Conservation (phyloP, 805 yeast genomes). For the Cyberlindnera nakhonratchasimensis region DNA sequence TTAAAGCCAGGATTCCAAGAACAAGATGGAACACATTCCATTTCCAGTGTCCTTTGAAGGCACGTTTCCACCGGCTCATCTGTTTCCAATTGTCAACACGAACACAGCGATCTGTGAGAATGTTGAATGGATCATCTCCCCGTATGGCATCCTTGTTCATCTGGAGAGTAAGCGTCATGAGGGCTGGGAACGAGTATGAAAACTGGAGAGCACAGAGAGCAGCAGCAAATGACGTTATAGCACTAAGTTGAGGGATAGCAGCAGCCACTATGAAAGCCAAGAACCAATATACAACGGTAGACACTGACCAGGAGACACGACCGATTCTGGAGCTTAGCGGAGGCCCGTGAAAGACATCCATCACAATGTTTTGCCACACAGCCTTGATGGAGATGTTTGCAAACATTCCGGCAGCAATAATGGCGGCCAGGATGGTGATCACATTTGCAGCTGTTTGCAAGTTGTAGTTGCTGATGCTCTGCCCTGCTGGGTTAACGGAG, state of each 20-base stretch:
- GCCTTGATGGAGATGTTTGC: conserved; percentile 46
- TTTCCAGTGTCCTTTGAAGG: conserved; percentile 19
- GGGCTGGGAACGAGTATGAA: conserved; percentile 29
- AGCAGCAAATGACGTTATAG: conserved; percentile 26
- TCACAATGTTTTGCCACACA: conserved; percentile 31
- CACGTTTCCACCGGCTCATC: conserved; percentile 20
- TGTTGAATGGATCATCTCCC: conserved; percentile 18
- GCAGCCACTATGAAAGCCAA: conserved; percentile 12
- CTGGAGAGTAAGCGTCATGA: conserved; percentile 24
- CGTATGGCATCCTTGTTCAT: conserved; percentile 20
- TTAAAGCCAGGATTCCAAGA: conserved; percentile 26
- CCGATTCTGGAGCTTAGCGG: conserved; percentile 23
- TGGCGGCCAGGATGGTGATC: conserved; percentile 35
- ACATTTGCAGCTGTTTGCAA: conserved; percentile 38
- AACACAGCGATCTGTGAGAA: conserved; percentile 12
- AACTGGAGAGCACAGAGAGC: conserved; percentile 19
- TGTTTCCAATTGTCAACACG: conserved; percentile 13
- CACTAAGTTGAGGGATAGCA: conserved; percentile 29
- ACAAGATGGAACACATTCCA: conserved; percentile 21
- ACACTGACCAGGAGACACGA: conserved; percentile 23
- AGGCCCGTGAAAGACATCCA: conserved; percentile 21
- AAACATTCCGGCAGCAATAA: conserved; percentile 43
- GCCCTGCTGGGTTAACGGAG: conserved; percentile 41
- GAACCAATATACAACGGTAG: conserved; percentile 16
- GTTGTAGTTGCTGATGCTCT: conserved; percentile 36